Evolutionary conservation across 306 rosid genomes (phyloP), one percentile per base, ranked within the genome.

Genomic region (Trifolium pratense): DNA sequence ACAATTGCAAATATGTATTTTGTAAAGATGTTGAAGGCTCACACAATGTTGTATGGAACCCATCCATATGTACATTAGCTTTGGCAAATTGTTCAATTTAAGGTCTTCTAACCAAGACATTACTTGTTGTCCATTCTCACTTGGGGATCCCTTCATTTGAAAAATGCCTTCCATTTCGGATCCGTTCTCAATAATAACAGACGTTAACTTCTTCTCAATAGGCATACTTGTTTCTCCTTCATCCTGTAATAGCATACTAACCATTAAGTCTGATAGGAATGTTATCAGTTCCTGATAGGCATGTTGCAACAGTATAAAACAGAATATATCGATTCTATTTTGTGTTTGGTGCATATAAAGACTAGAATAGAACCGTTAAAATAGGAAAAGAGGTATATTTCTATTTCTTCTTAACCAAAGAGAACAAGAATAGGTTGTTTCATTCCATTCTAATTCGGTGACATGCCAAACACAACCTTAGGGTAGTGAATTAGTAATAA

Each of bases 41-140:
- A 39, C 7, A 37, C 2, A 3, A 17, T 70, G 43, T 16, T 70
- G 42, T 51, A 62, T 39, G 14, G 26, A 20, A 51, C 67, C 82
- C 61, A 10, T 25, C 70, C 77, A 70, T 25, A 78, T 53, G 36
- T 53, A 17, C 57, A 48, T 60, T 51, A 77, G 51, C 57, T 37
- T 18, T 34, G 34, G 14, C 13, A 60, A 17, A 49, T 48, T 12
- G 13, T 1, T 1, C 65, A 46, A 34, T 3, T 2, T 1, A 55
- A 69, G 10, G 25, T 12, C 17, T 51, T 23, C 9, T 52, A 77
- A n/a, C 16, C 37, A 32, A 3, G 72, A 65, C 1, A n/a, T 51
- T 48, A 31, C 40, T 20, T 18, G 32, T 40, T 18, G 14, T 64
- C 20, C 60, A 15, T 21, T 23, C 57, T 51, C 57, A 60, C 15